Percentiles rank a stretch among this genome's conserved stretches.
These are phyloP conservation scores for Laburnicola sp. DNA, from an alignment of 2,329 filamentous ascomycete genomes.

Conservation along the genomic window DNA sequence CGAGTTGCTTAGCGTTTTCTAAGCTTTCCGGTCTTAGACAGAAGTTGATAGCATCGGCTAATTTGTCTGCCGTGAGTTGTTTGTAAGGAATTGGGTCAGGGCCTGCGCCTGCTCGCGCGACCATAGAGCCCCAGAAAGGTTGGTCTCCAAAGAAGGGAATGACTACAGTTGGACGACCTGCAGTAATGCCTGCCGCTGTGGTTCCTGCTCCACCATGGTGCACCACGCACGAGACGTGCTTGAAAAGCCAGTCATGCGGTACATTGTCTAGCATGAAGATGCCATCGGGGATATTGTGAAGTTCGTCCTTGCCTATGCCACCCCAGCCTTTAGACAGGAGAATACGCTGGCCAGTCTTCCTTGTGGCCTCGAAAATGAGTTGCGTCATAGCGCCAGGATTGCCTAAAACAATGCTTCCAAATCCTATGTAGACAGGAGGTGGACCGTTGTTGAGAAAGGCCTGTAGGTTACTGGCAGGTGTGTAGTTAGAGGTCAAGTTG, in stretches of 20 bases:
- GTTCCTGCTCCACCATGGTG: conserved; percentile 76
- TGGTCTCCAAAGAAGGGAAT: conserved; percentile 64
- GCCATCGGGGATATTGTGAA: conserved; percentile 22
- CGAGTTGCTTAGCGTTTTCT: conserved; percentile 25
- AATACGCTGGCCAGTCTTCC: conserved; percentile 45
- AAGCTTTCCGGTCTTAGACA: conserved; percentile 46
- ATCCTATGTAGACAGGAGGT: conserved; percentile 60
- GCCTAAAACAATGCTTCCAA: conserved; percentile 60
- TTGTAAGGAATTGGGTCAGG: conserved; percentile 54
- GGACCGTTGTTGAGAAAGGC: conserved; percentile 55
- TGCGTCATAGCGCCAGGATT: conserved; percentile 51
- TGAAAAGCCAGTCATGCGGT: conserved; percentile 84
- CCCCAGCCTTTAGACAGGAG: conserved; percentile 61
- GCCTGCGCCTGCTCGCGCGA: conserved; percentile 56
- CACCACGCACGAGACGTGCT: conserved; percentile 74
- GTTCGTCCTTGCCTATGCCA: conserved; percentile 31
- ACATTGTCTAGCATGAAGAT: conserved; percentile 62
- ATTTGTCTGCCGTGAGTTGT: conserved; percentile 47
- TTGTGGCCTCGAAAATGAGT: conserved; percentile 54
- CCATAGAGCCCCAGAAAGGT: conserved; percentile 59
- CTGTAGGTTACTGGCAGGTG: conserved; percentile 46
- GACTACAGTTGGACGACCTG: conserved; percentile 56
- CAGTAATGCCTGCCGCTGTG: conserved; percentile 48
- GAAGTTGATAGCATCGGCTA: conserved; percentile 41
- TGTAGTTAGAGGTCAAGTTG: conserved; percentile 31